Base-by-base conservation (phyloP, 2,329 filamentous ascomycete genomes). In the Claviceps capensis region DNA sequence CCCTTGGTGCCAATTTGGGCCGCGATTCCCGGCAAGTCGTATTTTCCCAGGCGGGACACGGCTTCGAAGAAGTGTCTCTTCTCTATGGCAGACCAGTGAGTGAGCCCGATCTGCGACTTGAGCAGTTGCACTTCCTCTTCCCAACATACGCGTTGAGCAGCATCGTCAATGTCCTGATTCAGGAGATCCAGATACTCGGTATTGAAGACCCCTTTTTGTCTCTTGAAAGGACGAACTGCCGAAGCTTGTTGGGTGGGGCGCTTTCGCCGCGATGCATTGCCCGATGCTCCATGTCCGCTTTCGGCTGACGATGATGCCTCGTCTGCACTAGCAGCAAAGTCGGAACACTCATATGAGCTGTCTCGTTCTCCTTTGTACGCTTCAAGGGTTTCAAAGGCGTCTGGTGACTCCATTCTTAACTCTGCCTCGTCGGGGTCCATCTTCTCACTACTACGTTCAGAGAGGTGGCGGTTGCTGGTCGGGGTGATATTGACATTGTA, bases 41-140 rank as follows among this genome's bases (percentile, higher is more conserved):
- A 76, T 49, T 71, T 76, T 0, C 88, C 88, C 2, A 85, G 72
- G 0, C 78, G 77, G 1, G 75, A 72, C 3, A 94, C 65, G 0
- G 79, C 76, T 14, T 77, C 71, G 63, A 88, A 95, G 53, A 95
- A 78, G 0, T 71, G 58, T 1, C 76, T 70, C 62, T 95, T 95
- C 61, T 96, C 90, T 1, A 69, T 59, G 0, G 75, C 55, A 0
- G 78, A 82, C 91, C 91, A 97, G 11, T 67, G 58, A 1, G 82
- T 81, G 26, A 80, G 72, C 22, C 88, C 89, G 49, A 89, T 69
- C 59, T 88, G 85, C 75, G 38, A 69, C 49, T 47, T 64, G 53
- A 67, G 60, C 52, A 74, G 61, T 16, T 66, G 54, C 2, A 61
- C 59, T 14, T 61, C 60, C 50, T 65, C 54, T 30, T 59, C 57